These are phyloP conservation scores for Aspergillus uvarum DNA, from an alignment of 2,329 filamentous ascomycete genomes.

Conservation along the genomic window DNA sequence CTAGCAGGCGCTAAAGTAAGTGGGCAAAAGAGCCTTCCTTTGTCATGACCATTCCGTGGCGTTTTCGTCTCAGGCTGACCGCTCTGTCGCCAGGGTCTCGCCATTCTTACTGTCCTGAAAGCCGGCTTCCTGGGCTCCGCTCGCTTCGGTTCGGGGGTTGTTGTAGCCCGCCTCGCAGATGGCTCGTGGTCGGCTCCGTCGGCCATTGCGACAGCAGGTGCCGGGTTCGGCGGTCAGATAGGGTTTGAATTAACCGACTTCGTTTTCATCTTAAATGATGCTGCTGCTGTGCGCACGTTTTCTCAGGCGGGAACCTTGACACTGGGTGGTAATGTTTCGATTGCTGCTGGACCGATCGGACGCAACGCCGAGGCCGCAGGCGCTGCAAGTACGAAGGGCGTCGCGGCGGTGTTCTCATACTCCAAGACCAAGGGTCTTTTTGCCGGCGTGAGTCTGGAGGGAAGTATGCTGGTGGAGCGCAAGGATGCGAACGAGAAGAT, in stretches of 20 bases:
- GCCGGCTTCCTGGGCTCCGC: conserved; percentile 52
- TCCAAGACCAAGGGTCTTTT: conserved; percentile 98
- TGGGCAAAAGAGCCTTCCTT: not conserved
- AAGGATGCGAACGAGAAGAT: conserved; percentile 97
- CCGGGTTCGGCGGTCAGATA: conserved; percentile 52
- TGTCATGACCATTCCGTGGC: not conserved
- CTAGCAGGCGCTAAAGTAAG: conserved; percentile 85
- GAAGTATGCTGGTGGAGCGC: conserved; percentile 87
- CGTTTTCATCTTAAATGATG: conserved; percentile 96
- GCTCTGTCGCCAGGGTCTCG: conserved; percentile 43
- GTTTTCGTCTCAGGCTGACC: conserved; percentile 11
- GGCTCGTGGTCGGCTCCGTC: conserved; percentile 52
- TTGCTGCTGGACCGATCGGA: conserved; percentile 90
- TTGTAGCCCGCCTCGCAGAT: conserved; percentile 50
- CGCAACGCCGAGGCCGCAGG: conserved; percentile 95
- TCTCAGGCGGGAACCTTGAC: conserved; percentile 89
- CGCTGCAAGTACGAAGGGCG: conserved; percentile 82
- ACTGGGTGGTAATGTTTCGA: conserved; percentile 91
- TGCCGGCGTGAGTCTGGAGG: conserved; percentile 91
- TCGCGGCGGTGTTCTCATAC: conserved; percentile 93
- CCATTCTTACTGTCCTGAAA: conserved; percentile 51
- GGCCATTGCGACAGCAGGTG: conserved; percentile 50
- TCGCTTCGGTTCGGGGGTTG: conserved; percentile 51
- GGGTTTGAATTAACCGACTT: conserved; percentile 62
- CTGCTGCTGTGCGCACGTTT: conserved; percentile 85